Conservation (phyloP, 2,329 filamentous ascomycete genomes). For the Penicillium frequentans region DNA sequence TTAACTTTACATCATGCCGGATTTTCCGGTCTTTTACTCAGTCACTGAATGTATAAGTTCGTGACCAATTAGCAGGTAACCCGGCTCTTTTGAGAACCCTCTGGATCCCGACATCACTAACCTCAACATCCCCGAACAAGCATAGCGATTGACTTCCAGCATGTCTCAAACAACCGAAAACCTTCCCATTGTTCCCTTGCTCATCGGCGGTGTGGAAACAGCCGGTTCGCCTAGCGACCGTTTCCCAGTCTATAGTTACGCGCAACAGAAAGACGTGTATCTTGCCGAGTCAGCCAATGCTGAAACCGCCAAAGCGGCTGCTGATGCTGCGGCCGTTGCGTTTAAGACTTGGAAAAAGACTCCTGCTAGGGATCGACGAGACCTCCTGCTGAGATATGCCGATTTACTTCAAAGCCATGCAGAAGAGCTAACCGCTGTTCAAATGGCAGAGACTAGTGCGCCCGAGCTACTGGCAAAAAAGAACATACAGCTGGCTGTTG, state of each 20-base stretch:
- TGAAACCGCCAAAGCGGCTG: neutral
- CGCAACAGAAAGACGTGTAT: neutral
- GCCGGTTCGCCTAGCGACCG: neutral
- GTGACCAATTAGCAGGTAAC: too few relatives aligned
- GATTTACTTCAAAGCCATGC: neutral
- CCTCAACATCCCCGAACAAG: too few relatives aligned
- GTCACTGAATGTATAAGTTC: too few relatives aligned
- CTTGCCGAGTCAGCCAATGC: neutral
- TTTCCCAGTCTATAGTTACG: neutral
- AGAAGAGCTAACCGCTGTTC: neutral
- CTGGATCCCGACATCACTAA: too few relatives aligned
- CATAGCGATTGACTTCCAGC: too few relatives aligned
- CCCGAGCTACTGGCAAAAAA: too few relatives aligned
- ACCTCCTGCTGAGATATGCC: neutral
- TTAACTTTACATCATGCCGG: too few relatives aligned
- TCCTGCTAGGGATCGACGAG: neutral
- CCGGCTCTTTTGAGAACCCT: too few relatives aligned
- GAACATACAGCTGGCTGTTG: neutral
- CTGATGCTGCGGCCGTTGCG: neutral
- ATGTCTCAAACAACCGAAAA: neutral
- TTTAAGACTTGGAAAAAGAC: neutral
- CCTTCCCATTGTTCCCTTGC: neutral
- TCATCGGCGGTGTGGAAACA: neutral
- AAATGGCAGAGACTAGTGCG: neutral
- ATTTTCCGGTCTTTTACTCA: too few relatives aligned